A percentile compares a stretch with the other conserved stretches of the same genome.
Evolutionary conservation across 495 filamentous ascomycete species (phyloP).

Genomic region (Podospora conica): DNA sequence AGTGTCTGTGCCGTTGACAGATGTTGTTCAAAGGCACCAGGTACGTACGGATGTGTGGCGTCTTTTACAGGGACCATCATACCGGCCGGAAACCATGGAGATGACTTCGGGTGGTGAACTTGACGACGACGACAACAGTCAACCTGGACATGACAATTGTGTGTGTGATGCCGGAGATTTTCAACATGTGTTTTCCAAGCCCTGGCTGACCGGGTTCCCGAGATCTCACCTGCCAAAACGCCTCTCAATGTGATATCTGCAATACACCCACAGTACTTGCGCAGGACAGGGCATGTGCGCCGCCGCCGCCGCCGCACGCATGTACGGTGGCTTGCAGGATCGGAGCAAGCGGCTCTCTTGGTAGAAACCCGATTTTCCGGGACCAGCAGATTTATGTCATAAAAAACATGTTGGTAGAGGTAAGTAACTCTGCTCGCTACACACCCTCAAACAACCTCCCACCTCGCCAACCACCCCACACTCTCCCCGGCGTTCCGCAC

Average conservation of each 20-base stretch:
- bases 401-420: too few species aligned
- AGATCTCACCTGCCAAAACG: not conserved
- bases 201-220: not conserved
- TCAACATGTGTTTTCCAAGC: too few species aligned
- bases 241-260: not conserved
- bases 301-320: not conserved
- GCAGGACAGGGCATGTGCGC: not conserved
- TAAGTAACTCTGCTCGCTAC: not conserved
- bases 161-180: too few species aligned
- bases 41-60: too few species aligned
- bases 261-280: not conserved
- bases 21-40: not conserved
- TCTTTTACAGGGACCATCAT: too few species aligned
- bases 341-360: not conserved
- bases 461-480: slow-evolving; percentile 70
- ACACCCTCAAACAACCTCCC: slow-evolving; percentile 58
- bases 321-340: not conserved
- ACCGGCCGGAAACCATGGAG: too few species aligned
- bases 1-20: too few species aligned
- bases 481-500: slow-evolving; percentile 71
- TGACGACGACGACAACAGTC: not conserved
- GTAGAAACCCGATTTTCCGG: not conserved
- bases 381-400: not conserved
- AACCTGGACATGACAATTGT: too few species aligned
- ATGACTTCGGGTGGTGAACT: not conserved